These are phyloP conservation scores for Colletotrichum filicis DNA, from an alignment of 2,329 filamentous ascomycete genomes.

Conservation along the genomic window DNA sequence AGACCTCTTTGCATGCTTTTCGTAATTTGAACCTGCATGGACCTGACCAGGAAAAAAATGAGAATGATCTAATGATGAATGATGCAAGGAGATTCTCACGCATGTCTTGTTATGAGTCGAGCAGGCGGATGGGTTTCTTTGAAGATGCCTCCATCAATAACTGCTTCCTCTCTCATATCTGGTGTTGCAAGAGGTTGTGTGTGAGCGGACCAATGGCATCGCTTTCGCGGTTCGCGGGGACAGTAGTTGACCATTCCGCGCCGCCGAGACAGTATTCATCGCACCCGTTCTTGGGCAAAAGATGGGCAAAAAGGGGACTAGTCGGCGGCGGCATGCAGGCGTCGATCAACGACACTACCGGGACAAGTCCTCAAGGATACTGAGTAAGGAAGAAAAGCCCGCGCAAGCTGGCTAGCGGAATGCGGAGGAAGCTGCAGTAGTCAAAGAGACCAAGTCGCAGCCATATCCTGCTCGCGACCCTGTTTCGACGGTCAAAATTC, in stretches of 20 bases:
- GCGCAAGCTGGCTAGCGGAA: background rate
- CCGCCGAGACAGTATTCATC: background rate
- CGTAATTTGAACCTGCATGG: slow-evolving; percentile 12
- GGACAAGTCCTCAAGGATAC: background rate
- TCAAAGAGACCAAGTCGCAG: background rate
- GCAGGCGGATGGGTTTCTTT: background rate
- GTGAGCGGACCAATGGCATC: background rate
- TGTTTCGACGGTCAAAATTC: background rate
- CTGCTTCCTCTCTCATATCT: background rate
- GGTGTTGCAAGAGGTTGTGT: background rate
- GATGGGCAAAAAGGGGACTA: too few species aligned
- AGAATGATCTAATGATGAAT: background rate
- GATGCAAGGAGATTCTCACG: background rate
- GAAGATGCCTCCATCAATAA: background rate
- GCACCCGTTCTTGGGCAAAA: background rate
- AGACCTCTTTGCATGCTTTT: slow-evolving; percentile 11
- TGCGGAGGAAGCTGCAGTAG: background rate
- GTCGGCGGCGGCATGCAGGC: background rate
- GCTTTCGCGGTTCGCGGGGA: background rate
- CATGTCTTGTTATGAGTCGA: background rate
- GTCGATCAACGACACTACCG: background rate
- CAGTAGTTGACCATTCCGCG: background rate
- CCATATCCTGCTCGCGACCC: background rate
- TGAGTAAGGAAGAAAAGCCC: background rate
- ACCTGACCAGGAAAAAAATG: background rate